Percentiles rank a stretch among this genome's conserved stretches.
These are phyloP conservation scores for Pseudofabraea citricarpa DNA, from an alignment of 2,329 filamentous ascomycete genomes.

Conservation along the genomic window DNA sequence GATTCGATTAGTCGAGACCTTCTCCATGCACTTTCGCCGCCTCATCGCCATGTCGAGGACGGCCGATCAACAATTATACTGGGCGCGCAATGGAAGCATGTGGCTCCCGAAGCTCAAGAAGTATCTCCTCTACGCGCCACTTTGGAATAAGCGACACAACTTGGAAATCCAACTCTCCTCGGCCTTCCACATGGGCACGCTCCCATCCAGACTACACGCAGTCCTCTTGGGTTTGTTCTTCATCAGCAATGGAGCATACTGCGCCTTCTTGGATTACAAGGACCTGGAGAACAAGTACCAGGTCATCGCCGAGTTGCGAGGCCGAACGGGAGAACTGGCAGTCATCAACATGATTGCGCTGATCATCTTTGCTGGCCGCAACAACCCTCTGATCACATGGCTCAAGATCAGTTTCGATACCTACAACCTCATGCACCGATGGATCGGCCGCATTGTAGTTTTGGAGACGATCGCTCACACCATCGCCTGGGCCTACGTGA, in stretches of 20 bases:
- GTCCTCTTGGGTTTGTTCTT: slow-evolving; percentile 53
- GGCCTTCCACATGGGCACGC: slow-evolving; percentile 55
- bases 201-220: slow-evolving; percentile 60
- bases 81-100: slow-evolving; percentile 50
- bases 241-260: slow-evolving; percentile 57
- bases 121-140: slow-evolving; percentile 57
- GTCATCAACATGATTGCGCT: slow-evolving; percentile 90
- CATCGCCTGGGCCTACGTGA: slow-evolving; percentile 68
- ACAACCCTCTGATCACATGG: slow-evolving; percentile 82
- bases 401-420: slow-evolving; percentile 92
- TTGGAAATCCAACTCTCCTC: slow-evolving; percentile 58
- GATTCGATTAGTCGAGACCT: slow-evolving; percentile 49
- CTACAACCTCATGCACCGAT: slow-evolving; percentile 86
- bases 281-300: slow-evolving; percentile 51
- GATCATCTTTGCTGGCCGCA: slow-evolving; percentile 82
- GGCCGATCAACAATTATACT: slow-evolving; percentile 51
- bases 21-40: slow-evolving; percentile 52
- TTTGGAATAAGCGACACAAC: slow-evolving; percentile 63
- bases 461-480: slow-evolving; percentile 67
- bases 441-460: slow-evolving; percentile 72
- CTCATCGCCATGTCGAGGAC: slow-evolving; percentile 52
- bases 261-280: slow-evolving; percentile 59
- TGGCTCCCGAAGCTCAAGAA: slow-evolving; percentile 61
- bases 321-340: slow-evolving; percentile 77
- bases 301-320: slow-evolving; percentile 76